These are phyloP conservation scores for Aspergillus coremiiformis DNA, from an alignment of 495 filamentous ascomycete genomes.

Conservation along the genomic window DNA sequence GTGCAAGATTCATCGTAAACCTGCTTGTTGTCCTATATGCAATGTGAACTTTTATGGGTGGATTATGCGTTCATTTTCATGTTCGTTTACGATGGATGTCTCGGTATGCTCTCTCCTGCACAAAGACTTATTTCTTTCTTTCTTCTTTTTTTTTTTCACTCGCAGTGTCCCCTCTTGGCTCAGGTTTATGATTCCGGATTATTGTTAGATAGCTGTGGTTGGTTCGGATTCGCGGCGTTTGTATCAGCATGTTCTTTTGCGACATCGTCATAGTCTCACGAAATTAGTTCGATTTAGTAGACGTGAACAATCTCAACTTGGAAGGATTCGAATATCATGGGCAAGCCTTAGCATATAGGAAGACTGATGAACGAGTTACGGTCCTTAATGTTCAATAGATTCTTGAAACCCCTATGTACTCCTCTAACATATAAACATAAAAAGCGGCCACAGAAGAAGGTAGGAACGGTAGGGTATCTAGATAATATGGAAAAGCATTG, in stretches of 20 bases:
- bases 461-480: slow-evolving; percentile 32
- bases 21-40: background rate
- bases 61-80: background rate
- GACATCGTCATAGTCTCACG: too few relatives aligned
- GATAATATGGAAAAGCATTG: background rate
- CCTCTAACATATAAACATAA: slow-evolving; percentile 35
- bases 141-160: background rate
- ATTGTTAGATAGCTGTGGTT: background rate
- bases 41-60: background rate
- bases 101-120: background rate
- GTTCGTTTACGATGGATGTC: background rate
- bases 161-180: background rate
- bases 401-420: background rate
- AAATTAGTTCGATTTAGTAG: background rate
- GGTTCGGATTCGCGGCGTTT: background rate
- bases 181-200: background rate
- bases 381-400: background rate
- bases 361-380: too few relatives aligned
- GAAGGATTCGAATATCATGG: background rate
- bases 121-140: background rate
- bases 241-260: background rate
- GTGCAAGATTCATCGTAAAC: slow-evolving; percentile 13
- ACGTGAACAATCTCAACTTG: background rate
- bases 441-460: slow-evolving; percentile 47
- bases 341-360: too few relatives aligned